These are phyloP conservation scores for Colletotrichum sp. DNA, from an alignment of 2,329 filamentous ascomycete genomes.

Conservation along the genomic window DNA sequence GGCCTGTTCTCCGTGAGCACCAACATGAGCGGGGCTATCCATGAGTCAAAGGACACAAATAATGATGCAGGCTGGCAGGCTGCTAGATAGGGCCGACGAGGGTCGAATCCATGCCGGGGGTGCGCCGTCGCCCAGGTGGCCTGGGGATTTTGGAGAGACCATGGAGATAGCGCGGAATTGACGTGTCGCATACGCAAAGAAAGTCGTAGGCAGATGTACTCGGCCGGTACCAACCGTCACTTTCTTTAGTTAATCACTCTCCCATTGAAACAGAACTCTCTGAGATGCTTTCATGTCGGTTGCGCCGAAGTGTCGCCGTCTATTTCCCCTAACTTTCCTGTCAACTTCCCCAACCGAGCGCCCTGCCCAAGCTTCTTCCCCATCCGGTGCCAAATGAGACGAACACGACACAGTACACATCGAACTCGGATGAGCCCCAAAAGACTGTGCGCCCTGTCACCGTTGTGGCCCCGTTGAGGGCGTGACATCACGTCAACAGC, in stretches of 20 bases:
- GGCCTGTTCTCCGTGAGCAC: neutral
- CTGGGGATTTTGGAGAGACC: neutral
- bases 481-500: slow-evolving; percentile 9
- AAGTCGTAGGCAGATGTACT: neutral
- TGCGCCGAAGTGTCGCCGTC: neutral
- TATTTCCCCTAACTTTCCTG: neutral
- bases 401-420: neutral
- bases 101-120: neutral
- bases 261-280: neutral
- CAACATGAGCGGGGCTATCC: neutral
- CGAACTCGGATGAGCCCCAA: neutral
- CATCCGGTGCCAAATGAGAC: neutral
- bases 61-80: neutral
- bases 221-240: neutral
- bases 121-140: neutral
- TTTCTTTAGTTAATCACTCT: neutral
- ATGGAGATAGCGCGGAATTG: neutral
- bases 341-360: neutral
- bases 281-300: neutral
- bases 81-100: neutral
- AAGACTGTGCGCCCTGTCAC: neutral
- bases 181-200: neutral
- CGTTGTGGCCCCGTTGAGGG: neutral
- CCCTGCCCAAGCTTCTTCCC: neutral
- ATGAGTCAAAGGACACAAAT: slow-evolving; percentile 4